Base-by-base conservation (phyloP, 2,329 filamentous ascomycete species). In the Pezicula carpinea region DNA sequence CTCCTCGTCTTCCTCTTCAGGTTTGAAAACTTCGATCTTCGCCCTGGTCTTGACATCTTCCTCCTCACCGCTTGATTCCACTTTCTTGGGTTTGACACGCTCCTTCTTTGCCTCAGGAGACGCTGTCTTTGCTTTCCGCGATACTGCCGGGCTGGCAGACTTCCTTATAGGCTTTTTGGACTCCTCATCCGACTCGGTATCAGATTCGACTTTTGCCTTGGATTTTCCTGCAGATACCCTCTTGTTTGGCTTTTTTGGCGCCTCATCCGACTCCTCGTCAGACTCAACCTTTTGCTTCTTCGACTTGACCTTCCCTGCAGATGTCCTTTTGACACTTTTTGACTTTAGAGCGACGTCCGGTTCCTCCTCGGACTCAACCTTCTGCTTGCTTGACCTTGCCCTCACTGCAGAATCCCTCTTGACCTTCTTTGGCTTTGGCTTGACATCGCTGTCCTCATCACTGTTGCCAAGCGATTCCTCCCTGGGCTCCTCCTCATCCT, bases 281-380 rank as follows among this genome's bases (percentile, higher is more conserved):
- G 56, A 55, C 2, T 69, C 63, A 4, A 65, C 64, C 1, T 63
- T 64, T 2, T 51, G 40, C 41, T 62, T 65, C 17, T 15, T 44
- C 17, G n/a, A 3, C 18, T 44, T 26, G 29, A 17, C 15, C 13
- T 18, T 26, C 11, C 33, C 7, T 29, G 33, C 18, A 4, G 29
- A 6, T 11, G 10, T 13, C 15, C 15, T 40, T 46, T 31, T 31
- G 21, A 19, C 43, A 22, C 8, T 34, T 14, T 21, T 39, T n/a
- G 36, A 29, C 15, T 45, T 23, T 15, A 17, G 31, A 21, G 31
- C 41, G n/a, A 13, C 17, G 32, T 44, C 41, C n/a, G 41, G 34
- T 7, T 44, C 41, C 14, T 34, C 26, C 31, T 34, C 33, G 14
- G 39, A 22, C 26, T 22, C 21, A 15, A 22, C 21, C 15, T 35